phyloP scores from a whole-genome alignment of 805 yeast genomes.

The Pichia cephalocereana region DNA sequence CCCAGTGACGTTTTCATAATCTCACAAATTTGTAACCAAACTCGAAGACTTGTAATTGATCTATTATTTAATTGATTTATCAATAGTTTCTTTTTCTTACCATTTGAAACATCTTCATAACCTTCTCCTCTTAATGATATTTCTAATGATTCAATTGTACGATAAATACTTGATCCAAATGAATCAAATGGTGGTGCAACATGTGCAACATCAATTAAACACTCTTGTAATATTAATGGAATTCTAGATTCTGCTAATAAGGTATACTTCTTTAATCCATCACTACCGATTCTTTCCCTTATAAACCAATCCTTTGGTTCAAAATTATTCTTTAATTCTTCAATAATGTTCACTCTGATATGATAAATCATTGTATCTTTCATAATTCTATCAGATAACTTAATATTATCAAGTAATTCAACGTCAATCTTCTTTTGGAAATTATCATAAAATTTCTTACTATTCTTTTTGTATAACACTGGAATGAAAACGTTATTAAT shows the following conservation, averaged over 20 bases:
- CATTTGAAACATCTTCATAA: conserved; percentile 13
- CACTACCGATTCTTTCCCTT: conserved; percentile 9
- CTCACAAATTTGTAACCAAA: conserved; percentile 29
- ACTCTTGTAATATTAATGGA: conserved; percentile 18
- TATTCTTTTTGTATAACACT: conserved; percentile 47
- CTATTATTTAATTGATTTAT: conserved; percentile 56
- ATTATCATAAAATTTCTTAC: conserved; percentile 11
- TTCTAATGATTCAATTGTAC: conserved; percentile 57
- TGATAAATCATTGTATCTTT: conserved; percentile 7
- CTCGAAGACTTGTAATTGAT: conserved; percentile 48
- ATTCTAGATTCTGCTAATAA: conserved; percentile 15
- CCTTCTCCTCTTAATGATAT: conserved; percentile 49
- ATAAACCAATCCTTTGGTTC: conserved; percentile 21
- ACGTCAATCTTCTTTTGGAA: conserved; percentile 6
- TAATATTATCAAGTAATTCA: conserved; percentile 4
- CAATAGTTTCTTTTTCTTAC: conserved; percentile 22
- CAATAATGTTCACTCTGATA: not conserved
- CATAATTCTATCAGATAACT: conserved; percentile 11
- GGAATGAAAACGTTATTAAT: conserved; percentile 81
- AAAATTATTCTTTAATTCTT: not conserved
- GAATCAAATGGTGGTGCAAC: conserved; percentile 26
- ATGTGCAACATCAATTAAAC: conserved; percentile 14
- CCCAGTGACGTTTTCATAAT: conserved; percentile 14
- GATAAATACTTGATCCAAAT: conserved; percentile 30
- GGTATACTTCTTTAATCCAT: conserved; percentile 5